phyloP scores from a whole-genome alignment of 2,329 filamentous ascomycete species.

The Pseudopyricularia cyperi region DNA sequence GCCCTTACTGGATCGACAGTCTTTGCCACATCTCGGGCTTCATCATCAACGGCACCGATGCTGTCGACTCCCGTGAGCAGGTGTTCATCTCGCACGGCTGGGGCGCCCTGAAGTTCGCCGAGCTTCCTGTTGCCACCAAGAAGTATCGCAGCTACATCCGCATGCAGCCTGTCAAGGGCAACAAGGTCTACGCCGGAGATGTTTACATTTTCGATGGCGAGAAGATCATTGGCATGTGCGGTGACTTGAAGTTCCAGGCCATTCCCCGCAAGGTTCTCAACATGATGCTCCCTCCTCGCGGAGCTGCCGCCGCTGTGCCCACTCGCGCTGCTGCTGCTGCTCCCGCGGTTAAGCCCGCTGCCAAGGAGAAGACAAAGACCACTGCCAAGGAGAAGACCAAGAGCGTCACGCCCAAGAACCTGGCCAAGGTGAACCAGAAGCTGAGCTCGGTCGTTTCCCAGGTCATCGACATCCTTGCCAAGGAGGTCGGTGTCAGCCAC shows the following conservation, averaged over 20 bases:
- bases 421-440: constrained; percentile 36
- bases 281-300: constrained; percentile 50
- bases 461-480: constrained; percentile 40
- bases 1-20: constrained; percentile 47
- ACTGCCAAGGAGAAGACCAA: constrained; percentile 22
- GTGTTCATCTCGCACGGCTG: constrained; percentile 50
- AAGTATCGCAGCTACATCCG: constrained; percentile 43
- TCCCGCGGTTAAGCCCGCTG: constrained; percentile 14
- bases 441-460: constrained; percentile 27
- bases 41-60: constrained; percentile 45
- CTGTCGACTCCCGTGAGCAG: constrained; percentile 37
- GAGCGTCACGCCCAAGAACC: constrained; percentile 30
- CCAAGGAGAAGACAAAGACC: constrained; percentile 16
- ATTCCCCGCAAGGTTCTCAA: constrained; percentile 55
- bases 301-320: constrained; percentile 22
- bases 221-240: constrained; percentile 30
- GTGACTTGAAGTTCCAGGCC: constrained; percentile 52
- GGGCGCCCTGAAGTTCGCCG: constrained; percentile 37
- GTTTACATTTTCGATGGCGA: constrained; percentile 41
- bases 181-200: constrained; percentile 39
- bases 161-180: constrained; percentile 40
- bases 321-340: constrained; percentile 21
- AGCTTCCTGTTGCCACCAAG: constrained; percentile 29
- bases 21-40: constrained; percentile 47
- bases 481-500: constrained; percentile 39